Percentiles rank a stretch among this genome's conserved stretches.
Conservation (phyloP, 768 basidiomycete genomes). For the Naganishia vishniacii region DNA sequence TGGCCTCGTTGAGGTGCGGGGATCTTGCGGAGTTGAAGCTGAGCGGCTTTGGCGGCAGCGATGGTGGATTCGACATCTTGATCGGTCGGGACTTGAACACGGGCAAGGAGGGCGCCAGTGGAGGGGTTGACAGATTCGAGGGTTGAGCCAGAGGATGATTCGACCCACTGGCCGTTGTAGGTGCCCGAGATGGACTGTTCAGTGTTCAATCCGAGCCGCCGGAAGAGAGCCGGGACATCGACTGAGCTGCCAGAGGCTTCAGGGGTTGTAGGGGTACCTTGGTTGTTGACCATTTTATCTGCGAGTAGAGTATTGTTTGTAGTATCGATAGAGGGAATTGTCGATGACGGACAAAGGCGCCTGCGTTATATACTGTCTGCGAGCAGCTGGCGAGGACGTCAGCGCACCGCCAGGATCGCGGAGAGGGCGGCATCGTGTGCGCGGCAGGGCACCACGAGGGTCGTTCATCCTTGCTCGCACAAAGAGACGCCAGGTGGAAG, state of each 20-base stretch:
- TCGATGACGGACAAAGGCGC: too few species aligned
- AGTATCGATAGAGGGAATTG: too few species aligned
- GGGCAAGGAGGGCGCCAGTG: conserved; percentile 28
- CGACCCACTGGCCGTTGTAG: conserved; percentile 41
- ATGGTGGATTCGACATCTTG: conserved; percentile 67
- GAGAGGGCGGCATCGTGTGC: too few species aligned
- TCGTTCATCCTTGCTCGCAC: too few species aligned
- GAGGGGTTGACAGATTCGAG: conserved; percentile 51
- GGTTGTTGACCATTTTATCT: conserved; percentile 14
- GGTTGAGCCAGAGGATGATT: conserved; percentile 51
- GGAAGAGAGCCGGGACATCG: conserved; percentile 38
- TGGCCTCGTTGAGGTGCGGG: conserved; percentile 87
- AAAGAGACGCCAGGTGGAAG: too few species aligned
- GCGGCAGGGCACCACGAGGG: too few species aligned
- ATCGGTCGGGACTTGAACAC: conserved; percentile 57
- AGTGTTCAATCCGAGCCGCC: conserved; percentile 32
- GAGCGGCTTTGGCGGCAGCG: conserved; percentile 68
- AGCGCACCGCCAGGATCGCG: too few species aligned
- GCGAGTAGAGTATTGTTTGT: too few species aligned
- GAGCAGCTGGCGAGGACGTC: too few species aligned
- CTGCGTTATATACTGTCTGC: too few species aligned
- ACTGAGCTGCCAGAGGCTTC: conserved; percentile 8
- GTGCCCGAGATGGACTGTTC: conserved; percentile 32
- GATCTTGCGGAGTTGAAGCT: conserved; percentile 62
- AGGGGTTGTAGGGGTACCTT: conserved; percentile 12